Evolutionary conservation across 805 yeast species (phyloP), one percentile per base, ranked within the genome.

Genomic region (Saturnispora mendoncae): DNA sequence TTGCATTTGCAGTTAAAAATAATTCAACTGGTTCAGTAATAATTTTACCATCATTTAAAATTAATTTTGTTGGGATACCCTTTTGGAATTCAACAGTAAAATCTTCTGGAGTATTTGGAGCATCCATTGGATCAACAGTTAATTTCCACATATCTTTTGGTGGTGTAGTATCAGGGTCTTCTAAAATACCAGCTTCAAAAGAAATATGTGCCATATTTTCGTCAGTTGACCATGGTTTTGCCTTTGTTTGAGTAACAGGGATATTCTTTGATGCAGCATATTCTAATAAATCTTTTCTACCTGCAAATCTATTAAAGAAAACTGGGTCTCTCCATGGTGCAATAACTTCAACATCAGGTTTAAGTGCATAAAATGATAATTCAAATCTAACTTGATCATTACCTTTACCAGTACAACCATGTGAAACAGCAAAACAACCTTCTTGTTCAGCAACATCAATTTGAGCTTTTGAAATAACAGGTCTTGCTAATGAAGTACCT

Each of bases 131-230:
- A 67, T 90, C 98, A 46, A 83, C 85, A 33, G 96, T 92, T 63
- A 92, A 78, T 71, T 92, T 92, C 98, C 98, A 92, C 98, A 92
- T 92, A 66, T 92, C 98, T 72, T 88, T 90, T 68, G 98, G 98
- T 51, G 98, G 98, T 40, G 98, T 92, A 55, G 90, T 80, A 66
- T 92, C 84, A 61, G 99, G 99, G 69, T 92, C 95, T 71, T 92
- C 99, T 59, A 92, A 78, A 54, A 92, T 92, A 68, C 99, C 99
- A 50, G 99, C 99, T 74, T 92, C 99, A 65, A 84, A 92, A 30
- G 97, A 90, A 65, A 92, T 92, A 68, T 92, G 99, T 36, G 97
- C 98, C 78, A 90, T 71, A 76, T 92, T 92, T 72, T 92, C 99
- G 65, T 92, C 99, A 44, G 98, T 92, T 28, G 97, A 88, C 99